Conservation (phyloP, 1,284 basidiomycete genomes). For the Mycena sp. region DNA sequence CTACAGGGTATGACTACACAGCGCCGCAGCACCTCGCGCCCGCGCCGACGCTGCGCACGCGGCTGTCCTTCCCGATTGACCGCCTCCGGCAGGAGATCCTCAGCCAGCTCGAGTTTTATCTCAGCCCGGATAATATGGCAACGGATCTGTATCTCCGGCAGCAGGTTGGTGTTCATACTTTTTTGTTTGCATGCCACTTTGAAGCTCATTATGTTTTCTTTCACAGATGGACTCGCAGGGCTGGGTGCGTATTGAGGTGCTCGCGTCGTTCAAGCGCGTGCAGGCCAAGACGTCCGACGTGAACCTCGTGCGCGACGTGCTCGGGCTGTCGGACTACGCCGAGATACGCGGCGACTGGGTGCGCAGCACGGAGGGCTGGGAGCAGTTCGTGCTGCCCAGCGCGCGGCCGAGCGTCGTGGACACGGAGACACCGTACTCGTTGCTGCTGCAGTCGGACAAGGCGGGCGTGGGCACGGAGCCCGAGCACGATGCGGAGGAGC, state of each 20-base stretch:
- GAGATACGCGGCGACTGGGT: constrained; percentile 80
- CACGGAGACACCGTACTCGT: constrained; percentile 18
- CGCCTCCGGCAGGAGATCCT: constrained; percentile 72
- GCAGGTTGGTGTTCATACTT: constrained; percentile 60
- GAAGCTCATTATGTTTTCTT: constrained; percentile 10
- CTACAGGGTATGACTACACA: constrained; percentile 35
- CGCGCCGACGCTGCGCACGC: constrained; percentile 67
- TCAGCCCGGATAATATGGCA: constrained; percentile 87
- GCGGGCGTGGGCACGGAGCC: constrained; percentile 39
- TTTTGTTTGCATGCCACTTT: neutral
- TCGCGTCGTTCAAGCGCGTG: constrained; percentile 90
- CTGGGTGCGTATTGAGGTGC: constrained; percentile 84
- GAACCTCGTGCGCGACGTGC: constrained; percentile 75
- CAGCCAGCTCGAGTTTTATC: constrained; percentile 89
- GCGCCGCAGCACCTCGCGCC: constrained; percentile 43
- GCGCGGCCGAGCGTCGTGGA: constrained; percentile 60
- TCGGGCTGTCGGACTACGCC: constrained; percentile 72
- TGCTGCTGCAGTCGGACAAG: constrained; percentile 31
- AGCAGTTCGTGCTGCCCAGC: constrained; percentile 77
- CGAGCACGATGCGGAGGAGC: constrained; percentile 42
- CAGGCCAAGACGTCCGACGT: constrained; percentile 73
- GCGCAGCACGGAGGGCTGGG: constrained; percentile 69
- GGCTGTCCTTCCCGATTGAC: constrained; percentile 69
- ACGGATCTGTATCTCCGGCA: constrained; percentile 85
- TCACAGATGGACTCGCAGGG: constrained; percentile 88